Percentiles rank a stretch among this genome's conserved stretches.
Evolutionary conservation across 345 rosid species (phyloP).

Genomic region (Rhodamnia rubescens): DNA sequence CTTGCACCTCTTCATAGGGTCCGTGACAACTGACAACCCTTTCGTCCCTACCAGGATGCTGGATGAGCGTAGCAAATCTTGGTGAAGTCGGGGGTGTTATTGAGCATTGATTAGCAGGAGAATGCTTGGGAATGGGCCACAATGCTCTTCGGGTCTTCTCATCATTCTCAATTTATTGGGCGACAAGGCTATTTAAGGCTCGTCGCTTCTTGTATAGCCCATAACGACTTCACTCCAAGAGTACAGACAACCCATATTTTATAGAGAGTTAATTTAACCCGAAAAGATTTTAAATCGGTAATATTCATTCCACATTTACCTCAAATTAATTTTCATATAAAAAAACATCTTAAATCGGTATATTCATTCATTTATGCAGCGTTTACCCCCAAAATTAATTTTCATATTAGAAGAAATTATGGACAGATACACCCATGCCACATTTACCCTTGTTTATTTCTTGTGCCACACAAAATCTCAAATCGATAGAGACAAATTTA

Average conservation of each 20-base stretch:
- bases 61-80: neutral
- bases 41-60: neutral
- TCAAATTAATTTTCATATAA: no score
- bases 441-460: no score
- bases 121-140: neutral
- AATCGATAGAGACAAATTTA: no score
- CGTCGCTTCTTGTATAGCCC: neutral
- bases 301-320: neutral
- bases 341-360: no score
- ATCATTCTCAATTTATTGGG: neutral
- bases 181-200: neutral
- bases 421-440: no score
- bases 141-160: neutral
- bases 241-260: neutral
- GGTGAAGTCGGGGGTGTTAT: no score
- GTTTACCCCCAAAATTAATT: no score
- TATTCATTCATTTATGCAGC: no score
- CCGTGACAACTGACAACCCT: fast-evolving
- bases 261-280: no score
- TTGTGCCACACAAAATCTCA: no score
- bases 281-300: neutral
- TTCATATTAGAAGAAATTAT: no score
- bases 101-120: neutral
- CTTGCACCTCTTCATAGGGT: neutral
- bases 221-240: neutral